Conservation (phyloP, 768 basidiomycete genomes). For the Podaxis sp. region DNA sequence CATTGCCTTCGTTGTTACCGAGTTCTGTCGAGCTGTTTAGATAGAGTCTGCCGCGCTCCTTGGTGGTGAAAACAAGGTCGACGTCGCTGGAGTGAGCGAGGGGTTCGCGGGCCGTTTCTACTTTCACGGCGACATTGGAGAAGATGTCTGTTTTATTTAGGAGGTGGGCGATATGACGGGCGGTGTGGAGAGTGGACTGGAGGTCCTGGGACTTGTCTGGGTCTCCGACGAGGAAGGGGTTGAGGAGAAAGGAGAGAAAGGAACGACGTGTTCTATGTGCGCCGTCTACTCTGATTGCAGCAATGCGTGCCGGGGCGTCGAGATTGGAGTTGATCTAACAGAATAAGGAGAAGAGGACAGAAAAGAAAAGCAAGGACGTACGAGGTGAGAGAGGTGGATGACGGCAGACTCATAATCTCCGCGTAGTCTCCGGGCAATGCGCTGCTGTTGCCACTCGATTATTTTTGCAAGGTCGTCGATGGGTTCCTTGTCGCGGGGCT, state of each 20-base stretch:
- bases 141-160: conserved; percentile 82
- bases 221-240: conserved; percentile 47
- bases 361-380: conserved; percentile 45
- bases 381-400: conserved; percentile 61
- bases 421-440: conserved; percentile 62
- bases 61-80: conserved; percentile 76
- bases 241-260: conserved; percentile 77
- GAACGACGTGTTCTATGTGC: conserved; percentile 69
- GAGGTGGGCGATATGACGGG: conserved; percentile 62
- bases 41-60: conserved; percentile 75
- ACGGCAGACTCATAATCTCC: conserved; percentile 80
- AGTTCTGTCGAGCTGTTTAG: conserved; percentile 87
- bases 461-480: conserved; percentile 52
- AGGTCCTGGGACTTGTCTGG: conserved; percentile 18
- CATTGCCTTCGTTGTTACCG: conserved; percentile 90
- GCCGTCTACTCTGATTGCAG: conserved; percentile 83
- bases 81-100: conserved; percentile 62
- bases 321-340: conserved; percentile 67
- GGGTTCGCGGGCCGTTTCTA: conserved; percentile 58
- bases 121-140: conserved; percentile 55
- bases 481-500: conserved; percentile 59
- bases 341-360: neutral
- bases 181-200: conserved; percentile 54
- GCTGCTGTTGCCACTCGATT: conserved; percentile 70
- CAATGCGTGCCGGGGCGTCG: conserved; percentile 63